Percentiles rank a stretch among this genome's conserved stretches.
phyloP scores from a whole-genome alignment of 305 asterid genomes.

The Euphrasia arctica region DNA sequence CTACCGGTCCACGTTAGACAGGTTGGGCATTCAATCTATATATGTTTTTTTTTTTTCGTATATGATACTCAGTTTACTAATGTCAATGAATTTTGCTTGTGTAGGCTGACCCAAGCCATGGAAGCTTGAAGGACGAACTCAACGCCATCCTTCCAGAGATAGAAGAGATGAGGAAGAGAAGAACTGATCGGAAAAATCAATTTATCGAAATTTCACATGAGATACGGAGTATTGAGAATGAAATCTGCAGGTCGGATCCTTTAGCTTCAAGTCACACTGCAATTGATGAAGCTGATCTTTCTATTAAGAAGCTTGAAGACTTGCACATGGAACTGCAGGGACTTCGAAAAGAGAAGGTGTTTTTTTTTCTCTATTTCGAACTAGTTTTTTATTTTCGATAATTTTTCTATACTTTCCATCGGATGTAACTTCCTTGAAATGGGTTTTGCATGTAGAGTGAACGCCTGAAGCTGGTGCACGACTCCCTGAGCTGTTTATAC shows the following conservation, averaged over 20 bases:
- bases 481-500: conserved; percentile 52
- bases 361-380: conserved; percentile 1
- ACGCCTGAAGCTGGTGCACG: conserved; percentile 66
- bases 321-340: conserved; percentile 62
- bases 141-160: conserved; percentile 66
- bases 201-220: conserved; percentile 56
- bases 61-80: too few relatives aligned
- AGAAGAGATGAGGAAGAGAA: conserved; percentile 86
- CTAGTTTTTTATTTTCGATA: conserved; percentile 2
- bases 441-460: conserved; percentile 49
- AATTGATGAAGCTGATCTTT: conserved; percentile 66
- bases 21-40: conserved; percentile 39
- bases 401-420: not conserved
- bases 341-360: conserved; percentile 81
- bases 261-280: conserved; percentile 29
- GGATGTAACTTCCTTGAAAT: conserved; percentile 6
- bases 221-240: conserved; percentile 55
- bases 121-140: conserved; percentile 74
- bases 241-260: conserved; percentile 43
- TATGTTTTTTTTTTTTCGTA: not conserved
- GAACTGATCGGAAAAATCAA: conserved; percentile 66
- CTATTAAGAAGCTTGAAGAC: conserved; percentile 72
- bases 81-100: conserved; percentile 17
- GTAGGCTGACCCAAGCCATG: conserved; percentile 65
- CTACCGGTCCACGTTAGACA: conserved; percentile 83